A percentile compares a stretch with the other conserved stretches of the same genome.
These are phyloP conservation scores for Sclerospora graminicola DNA, from an alignment of 352 stramenopile genomes.

Conservation along the genomic window DNA sequence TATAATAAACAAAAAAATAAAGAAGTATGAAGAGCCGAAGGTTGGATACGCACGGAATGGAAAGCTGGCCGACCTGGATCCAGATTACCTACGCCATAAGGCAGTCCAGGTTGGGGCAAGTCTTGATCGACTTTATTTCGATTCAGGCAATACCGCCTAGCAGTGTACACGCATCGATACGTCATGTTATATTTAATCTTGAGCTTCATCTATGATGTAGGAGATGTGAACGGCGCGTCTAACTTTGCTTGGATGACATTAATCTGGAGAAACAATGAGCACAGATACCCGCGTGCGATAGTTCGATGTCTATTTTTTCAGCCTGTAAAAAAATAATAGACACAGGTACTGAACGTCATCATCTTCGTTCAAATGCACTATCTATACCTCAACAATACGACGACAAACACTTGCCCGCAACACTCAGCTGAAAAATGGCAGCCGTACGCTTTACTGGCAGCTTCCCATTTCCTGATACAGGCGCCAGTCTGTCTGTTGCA, in stretches of 20 bases:
- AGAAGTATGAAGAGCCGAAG: too few relatives aligned
- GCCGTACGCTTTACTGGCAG: conserved; percentile 25
- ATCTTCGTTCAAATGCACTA: too few relatives aligned
- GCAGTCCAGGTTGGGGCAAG: too few relatives aligned
- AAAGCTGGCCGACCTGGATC: too few relatives aligned
- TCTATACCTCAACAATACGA: conserved; percentile 10
- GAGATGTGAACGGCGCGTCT: conserved; percentile 16
- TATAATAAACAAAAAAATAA: too few relatives aligned
- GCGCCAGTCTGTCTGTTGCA: conserved; percentile 37
- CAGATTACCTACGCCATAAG: too few relatives aligned
- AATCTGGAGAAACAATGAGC: conserved; percentile 45
- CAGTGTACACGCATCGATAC: too few relatives aligned
- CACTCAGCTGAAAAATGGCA: conserved; percentile 42
- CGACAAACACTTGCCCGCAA: conserved; percentile 12
- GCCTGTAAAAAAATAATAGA: conserved; percentile 13
- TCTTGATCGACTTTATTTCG: too few relatives aligned
- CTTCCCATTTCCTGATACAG: conserved; percentile 47
- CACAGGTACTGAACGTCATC: neutral
- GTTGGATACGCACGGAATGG: too few relatives aligned
- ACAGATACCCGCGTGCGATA: conserved; percentile 48
- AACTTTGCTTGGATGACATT: conserved; percentile 46
- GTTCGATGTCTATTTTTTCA: conserved; percentile 44
- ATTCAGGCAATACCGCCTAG: too few relatives aligned
- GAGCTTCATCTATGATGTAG: too few relatives aligned
- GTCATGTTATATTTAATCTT: too few relatives aligned